phyloP scores from a whole-genome alignment of 176 grass and related monocot genomes.

The Thinopyrum elongatum region DNA sequence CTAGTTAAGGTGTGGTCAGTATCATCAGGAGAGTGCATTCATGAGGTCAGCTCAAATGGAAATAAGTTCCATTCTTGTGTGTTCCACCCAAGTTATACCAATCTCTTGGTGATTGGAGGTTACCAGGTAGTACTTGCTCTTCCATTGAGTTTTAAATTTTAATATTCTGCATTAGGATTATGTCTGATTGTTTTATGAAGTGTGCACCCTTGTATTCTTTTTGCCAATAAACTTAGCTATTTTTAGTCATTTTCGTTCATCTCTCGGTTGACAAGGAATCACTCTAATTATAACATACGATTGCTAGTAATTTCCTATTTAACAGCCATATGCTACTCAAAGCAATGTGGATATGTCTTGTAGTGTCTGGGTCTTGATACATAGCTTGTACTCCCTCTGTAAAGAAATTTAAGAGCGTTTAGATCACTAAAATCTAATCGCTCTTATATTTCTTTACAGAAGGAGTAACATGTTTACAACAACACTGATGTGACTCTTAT shows the following conservation, averaged over 20 bases:
- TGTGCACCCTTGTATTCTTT: too few relatives aligned
- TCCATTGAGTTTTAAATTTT: neutral
- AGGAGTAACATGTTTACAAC: neutral
- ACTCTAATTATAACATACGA: neutral
- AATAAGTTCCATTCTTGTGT: conserved; percentile 98
- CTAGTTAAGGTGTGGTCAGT: conserved; percentile 94
- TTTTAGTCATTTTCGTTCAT: neutral
- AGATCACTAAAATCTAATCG: too few relatives aligned
- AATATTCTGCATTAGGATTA: neutral
- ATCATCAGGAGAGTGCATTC: conserved; percentile 80
- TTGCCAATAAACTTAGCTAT: neutral
- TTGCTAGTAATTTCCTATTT: neutral
- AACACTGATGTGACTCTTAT: neutral
- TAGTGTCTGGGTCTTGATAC: neutral
- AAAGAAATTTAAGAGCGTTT: too few relatives aligned
- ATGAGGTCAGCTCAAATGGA: conserved; percentile 86
- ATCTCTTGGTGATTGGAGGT: conserved; percentile 89
- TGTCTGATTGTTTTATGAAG: neutral
- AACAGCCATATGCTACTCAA: neutral
- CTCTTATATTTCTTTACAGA: too few relatives aligned
- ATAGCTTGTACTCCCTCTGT: too few relatives aligned
- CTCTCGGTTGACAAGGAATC: neutral
- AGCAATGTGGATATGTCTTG: neutral
- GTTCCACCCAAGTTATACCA: conserved; percentile 84
- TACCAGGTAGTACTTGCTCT: conserved; percentile 61